These are phyloP conservation scores for Capsicum rhomboideum DNA, from an alignment of 257 asterid species.

Conservation along the genomic window DNA sequence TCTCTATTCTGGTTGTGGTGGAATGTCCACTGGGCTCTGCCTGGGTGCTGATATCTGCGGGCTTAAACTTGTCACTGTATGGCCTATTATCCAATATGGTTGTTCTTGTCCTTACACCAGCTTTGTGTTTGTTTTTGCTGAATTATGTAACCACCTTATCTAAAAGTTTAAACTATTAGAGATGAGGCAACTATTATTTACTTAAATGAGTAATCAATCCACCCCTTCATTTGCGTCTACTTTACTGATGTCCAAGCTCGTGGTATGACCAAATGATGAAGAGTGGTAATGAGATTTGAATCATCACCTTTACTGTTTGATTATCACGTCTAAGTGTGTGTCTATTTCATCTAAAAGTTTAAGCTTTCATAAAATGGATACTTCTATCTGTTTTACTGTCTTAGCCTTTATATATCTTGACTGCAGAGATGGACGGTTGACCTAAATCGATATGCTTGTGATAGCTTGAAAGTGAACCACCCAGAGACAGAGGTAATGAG, in stretches of 20 bases:
- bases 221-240: no score
- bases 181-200: not conserved
- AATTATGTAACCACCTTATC: not conserved
- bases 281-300: not conserved
- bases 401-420: not conserved
- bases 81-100: conserved; percentile 1
- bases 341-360: not conserved
- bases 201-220: not conserved
- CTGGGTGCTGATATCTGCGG: conserved; percentile 63
- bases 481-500: conserved; percentile 67
- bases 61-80: conserved; percentile 64
- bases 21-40: conserved; percentile 86
- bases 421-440: conserved; percentile 92
- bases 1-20: conserved; percentile 93
- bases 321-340: not conserved
- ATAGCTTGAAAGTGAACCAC: conserved; percentile 59
- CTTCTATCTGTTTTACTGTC: not conserved
- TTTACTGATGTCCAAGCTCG: no score
- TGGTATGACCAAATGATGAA: not conserved
- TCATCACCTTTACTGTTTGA: not conserved
- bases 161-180: not conserved
- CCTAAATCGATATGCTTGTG: conserved; percentile 55
- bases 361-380: not conserved
- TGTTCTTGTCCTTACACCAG: not conserved
- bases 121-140: not conserved